phyloP scores from a whole-genome alignment of 2,329 filamentous ascomycete genomes.

The Amphichorda felina region DNA sequence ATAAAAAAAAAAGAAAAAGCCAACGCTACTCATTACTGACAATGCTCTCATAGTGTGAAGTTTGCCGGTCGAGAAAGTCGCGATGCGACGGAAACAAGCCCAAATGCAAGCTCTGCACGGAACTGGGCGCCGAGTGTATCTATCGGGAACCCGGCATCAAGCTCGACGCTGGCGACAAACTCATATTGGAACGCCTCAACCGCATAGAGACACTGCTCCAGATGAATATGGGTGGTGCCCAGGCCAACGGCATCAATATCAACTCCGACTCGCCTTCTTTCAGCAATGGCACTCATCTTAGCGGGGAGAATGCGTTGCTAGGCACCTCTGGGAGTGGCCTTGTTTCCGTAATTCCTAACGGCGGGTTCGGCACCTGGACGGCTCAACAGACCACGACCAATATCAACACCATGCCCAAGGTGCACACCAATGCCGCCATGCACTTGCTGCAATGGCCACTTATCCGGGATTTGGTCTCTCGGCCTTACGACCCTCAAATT shows the following conservation, averaged over 20 bases:
- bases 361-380: constrained; percentile 62
- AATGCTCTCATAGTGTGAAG: constrained; percentile 72
- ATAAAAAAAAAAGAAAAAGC: no score
- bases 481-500: constrained; percentile 71
- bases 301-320: constrained; percentile 37
- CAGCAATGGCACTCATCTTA: constrained; percentile 50
- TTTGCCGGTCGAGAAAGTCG: constrained; percentile 70
- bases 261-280: constrained; percentile 52
- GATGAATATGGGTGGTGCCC: constrained; percentile 44
- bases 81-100: constrained; percentile 69
- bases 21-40: no score
- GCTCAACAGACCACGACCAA: constrained; percentile 41
- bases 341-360: constrained; percentile 44
- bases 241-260: constrained; percentile 39
- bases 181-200: constrained; percentile 68
- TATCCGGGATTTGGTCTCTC: constrained; percentile 65
- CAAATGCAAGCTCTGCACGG: constrained; percentile 75
- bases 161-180: constrained; percentile 74
- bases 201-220: constrained; percentile 73
- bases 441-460: constrained; percentile 72
- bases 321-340: constrained; percentile 28
- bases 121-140: constrained; percentile 71
- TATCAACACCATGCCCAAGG: constrained; percentile 78
- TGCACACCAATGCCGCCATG: constrained; percentile 69
- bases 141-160: constrained; percentile 82